Percentiles rank a stretch among this genome's conserved stretches.
Evolutionary conservation across 768 basidiomycete species (phyloP).

Genomic region (Rhodotorula sphaerocarpa): DNA sequence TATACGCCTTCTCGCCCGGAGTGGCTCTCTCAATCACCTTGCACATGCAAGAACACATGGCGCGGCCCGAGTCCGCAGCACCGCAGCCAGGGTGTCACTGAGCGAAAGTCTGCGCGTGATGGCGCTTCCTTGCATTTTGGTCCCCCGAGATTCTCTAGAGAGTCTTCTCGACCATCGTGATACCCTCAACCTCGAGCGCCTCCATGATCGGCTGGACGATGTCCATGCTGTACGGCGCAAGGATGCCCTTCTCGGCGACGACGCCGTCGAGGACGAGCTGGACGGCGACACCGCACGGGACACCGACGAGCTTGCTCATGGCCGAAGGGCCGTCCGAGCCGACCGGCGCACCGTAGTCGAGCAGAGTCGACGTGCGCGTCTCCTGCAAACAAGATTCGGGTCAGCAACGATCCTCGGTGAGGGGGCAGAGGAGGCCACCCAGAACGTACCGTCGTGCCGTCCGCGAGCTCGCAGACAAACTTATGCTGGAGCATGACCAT

Average conservation of each 20-base stretch:
- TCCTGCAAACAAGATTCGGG: constrained; percentile 48
- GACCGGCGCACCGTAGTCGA: constrained; percentile 60
- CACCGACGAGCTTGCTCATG: constrained; percentile 61
- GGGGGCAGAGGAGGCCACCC: too few species aligned
- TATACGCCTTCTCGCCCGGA: too few species aligned
- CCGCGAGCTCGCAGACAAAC: constrained; percentile 80
- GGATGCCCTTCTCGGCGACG: constrained; percentile 66
- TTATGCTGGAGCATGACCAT: constrained; percentile 98
- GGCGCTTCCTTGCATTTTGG: too few species aligned
- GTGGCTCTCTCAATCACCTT: too few species aligned
- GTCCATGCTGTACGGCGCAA: constrained; percentile 62
- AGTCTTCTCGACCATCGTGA: constrained; percentile 38
- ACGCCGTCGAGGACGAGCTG: constrained; percentile 85
- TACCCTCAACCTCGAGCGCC: constrained; percentile 41
- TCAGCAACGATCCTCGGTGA: too few species aligned
- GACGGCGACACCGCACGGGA: constrained; percentile 88
- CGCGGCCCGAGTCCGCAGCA: too few species aligned
- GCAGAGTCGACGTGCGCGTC: constrained; percentile 80
- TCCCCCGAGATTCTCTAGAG: background rate
- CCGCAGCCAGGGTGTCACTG: too few species aligned
- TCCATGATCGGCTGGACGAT: constrained; percentile 37
- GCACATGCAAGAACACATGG: too few species aligned
- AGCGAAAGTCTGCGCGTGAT: too few species aligned
- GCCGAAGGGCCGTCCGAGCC: constrained; percentile 59
- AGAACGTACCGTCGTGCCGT: constrained; percentile 59